A percentile compares a stretch with the other conserved stretches of the same genome.
phyloP scores from a whole-genome alignment of 306 rosid genomes.

The Vigna radiata region DNA sequence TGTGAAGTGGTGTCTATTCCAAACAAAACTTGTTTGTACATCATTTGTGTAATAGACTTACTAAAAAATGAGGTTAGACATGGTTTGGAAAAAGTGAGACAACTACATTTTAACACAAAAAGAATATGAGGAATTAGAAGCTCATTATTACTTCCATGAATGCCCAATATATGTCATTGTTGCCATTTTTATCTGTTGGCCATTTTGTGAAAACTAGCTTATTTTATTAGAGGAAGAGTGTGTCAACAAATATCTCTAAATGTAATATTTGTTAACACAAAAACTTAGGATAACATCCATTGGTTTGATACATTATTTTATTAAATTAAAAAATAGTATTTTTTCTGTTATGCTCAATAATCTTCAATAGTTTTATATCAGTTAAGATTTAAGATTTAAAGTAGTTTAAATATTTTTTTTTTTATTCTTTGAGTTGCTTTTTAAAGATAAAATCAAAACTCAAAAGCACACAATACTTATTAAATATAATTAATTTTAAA shows the following conservation, averaged over 20 bases:
- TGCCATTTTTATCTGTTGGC: not conserved
- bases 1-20: not conserved
- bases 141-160: not conserved
- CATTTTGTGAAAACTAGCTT: not conserved
- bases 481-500: no score
- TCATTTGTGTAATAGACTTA: not conserved
- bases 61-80: not conserved
- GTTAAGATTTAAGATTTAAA: no score
- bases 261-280: not conserved
- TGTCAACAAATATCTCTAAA: not conserved
- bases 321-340: no score
- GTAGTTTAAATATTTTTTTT: no score
- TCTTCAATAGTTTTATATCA: no score
- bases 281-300: no score
- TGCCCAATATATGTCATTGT: not conserved
- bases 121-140: not conserved
- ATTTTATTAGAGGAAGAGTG: not conserved
- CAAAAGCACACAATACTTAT: no score
- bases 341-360: no score
- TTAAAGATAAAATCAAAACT: no score
- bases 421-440: no score
- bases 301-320: no score
- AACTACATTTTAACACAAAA: not conserved
- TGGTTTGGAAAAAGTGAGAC: slow-evolving; percentile 22
- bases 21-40: not conserved